Evolutionary conservation across 1,284 basidiomycete genomes (phyloP), one percentile per base, ranked within the genome.

Genomic region (Psilocybe mexicana): DNA sequence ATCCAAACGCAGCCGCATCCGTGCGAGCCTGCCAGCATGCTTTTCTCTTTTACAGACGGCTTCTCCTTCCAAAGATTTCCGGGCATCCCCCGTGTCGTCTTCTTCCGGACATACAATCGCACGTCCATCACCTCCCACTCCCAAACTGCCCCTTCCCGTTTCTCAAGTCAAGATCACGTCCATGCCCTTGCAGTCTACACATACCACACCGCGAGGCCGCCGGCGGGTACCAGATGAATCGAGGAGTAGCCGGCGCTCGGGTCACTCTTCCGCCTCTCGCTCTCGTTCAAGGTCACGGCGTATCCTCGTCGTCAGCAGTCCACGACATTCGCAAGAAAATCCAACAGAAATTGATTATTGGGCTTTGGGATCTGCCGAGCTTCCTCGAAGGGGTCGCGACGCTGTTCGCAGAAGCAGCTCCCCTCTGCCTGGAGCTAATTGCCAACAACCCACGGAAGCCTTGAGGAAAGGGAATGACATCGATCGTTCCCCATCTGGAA

Each of bases 1-100:
- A 72, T 56, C 74, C 40, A 81, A 77, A 69, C 82, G 79, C 63
- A 76, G 73, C 65, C 83, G 83, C 64, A 88, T 86, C 69, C 86
- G 89, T 69, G 84, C 85, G 51, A 88, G 86, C 67, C 80, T 92
- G 44, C 89, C 89, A 14, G 84, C 87, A 7, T 90, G 86, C 72
- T 92, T 92, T 70, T 89, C 88, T 49, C 78, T 90, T 58, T 78
- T 91, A 43, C 80, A 84, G 67, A 75, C 84, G 59, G 73, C 73
- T 58, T 78, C 77, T 51, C 71, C 80, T 6, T 54, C 66, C 33
- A 68, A 72, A 43, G 65, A 68, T 10, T 73, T 70, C 57, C 60
- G 62, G 33, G 71, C 72, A 25, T 79, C 82, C 7, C 77, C 77
- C 33, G 66, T 76, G 23, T 76, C 79, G 11, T 73, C 78, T 38